These are phyloP conservation scores for Noccaea bulbosa DNA, from an alignment of 345 rosid genomes.

Conservation along the genomic window DNA sequence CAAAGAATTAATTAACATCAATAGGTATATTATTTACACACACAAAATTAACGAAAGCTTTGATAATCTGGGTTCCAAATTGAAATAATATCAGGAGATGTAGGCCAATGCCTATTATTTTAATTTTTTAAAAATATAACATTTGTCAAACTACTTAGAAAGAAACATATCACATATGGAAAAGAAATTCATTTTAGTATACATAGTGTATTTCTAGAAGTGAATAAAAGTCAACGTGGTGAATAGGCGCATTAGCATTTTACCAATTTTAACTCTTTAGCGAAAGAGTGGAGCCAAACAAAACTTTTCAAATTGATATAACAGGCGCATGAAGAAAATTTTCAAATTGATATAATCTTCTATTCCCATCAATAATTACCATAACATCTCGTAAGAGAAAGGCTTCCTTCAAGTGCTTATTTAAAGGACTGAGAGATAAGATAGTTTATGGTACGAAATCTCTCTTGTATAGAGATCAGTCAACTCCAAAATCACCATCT, in stretches of 20 bases:
- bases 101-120: too few relatives aligned
- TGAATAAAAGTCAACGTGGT: conserved; percentile 19
- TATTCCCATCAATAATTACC: not conserved
- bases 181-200: not conserved
- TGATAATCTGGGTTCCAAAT: too few relatives aligned
- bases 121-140: not conserved
- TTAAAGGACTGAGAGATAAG: not conserved
- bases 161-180: conserved; percentile 2
- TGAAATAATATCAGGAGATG: too few relatives aligned
- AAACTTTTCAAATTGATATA: not conserved
- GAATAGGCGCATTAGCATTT: not conserved
- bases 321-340: not conserved
- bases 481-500: not conserved
- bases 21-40: too few relatives aligned
- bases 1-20: too few relatives aligned
- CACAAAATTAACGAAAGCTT: too few relatives aligned
- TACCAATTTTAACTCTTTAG: conserved; percentile 7
- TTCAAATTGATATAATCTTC: conserved; percentile 9
- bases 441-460: not conserved
- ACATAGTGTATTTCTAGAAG: not conserved
- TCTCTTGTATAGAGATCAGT: not conserved
- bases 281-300: conserved; percentile 3
- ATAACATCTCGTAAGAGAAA: not conserved
- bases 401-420: conserved; percentile 1
- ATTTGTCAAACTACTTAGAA: not conserved